Conservation (phyloP, 176 grass and related monocot species). For the Canna indica region DNA sequence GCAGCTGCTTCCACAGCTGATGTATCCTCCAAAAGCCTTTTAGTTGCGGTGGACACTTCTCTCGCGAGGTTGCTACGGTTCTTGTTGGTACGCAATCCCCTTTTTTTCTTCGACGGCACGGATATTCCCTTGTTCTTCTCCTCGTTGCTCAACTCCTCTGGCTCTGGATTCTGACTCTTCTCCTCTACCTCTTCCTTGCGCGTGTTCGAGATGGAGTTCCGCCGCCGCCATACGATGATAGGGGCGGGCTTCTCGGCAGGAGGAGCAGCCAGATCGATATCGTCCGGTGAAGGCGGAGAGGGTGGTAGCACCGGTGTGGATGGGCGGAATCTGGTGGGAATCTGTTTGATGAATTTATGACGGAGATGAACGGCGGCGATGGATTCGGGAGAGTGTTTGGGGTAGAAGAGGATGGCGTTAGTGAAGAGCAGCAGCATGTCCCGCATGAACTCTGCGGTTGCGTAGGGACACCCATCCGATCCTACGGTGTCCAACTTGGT, state of each 20-base stretch:
- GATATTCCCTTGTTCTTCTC: slow-evolving; percentile 13
- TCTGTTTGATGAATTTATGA: slow-evolving; percentile 30
- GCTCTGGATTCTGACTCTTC: slow-evolving; percentile 5
- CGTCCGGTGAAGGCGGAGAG: not conserved
- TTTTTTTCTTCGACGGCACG: not conserved
- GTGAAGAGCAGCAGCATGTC: slow-evolving; percentile 63
- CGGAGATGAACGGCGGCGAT: slow-evolving; percentile 33
- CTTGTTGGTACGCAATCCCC: slow-evolving; percentile 46
- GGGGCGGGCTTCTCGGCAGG: slow-evolving; percentile 48
- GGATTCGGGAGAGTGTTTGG: slow-evolving; percentile 41
- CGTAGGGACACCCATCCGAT: slow-evolving; percentile 12
- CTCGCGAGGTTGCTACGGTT: slow-evolving; percentile 8
- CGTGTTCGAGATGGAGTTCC: slow-evolving; percentile 54
- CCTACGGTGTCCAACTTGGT: slow-evolving; percentile 27
- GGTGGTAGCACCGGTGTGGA: not conserved
- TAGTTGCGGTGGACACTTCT: slow-evolving; percentile 4
- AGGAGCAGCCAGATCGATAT: slow-evolving; percentile 20
- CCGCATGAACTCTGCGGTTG: slow-evolving; percentile 56
- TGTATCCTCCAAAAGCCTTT: not conserved
- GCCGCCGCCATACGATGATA: slow-evolving; percentile 55
- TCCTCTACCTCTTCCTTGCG: slow-evolving; percentile 29
- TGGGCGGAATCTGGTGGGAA: slow-evolving; percentile 11
- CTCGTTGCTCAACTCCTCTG: slow-evolving; percentile 23
- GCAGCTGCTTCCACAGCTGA: not conserved
- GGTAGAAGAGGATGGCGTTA: slow-evolving; percentile 70